These are phyloP conservation scores for Penicillium antarcticum DNA, from an alignment of 495 filamentous ascomycete species.

Conservation along the genomic window DNA sequence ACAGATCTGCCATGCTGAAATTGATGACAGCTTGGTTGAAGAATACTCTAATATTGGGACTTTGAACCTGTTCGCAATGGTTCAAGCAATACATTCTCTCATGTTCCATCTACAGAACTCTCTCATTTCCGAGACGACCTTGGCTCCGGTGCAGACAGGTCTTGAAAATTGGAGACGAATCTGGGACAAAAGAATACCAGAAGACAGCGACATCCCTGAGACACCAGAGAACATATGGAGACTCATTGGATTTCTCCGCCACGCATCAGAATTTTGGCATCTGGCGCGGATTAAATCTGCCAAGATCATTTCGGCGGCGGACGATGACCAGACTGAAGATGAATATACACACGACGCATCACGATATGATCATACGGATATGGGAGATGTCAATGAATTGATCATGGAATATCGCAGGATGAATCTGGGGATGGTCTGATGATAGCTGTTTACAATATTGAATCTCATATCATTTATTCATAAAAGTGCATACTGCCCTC, in stretches of 20 bases:
- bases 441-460: not conserved
- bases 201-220: constrained; percentile 19
- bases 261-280: constrained; percentile 30
- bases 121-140: constrained; percentile 25
- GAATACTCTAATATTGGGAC: constrained; percentile 21
- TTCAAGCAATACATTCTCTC: constrained; percentile 28
- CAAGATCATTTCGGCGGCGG: constrained; percentile 10
- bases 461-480: not conserved
- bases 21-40: constrained; percentile 10
- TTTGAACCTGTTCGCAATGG: constrained; percentile 23
- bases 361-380: constrained; percentile 28
- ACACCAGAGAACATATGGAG: constrained; percentile 23
- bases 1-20: constrained; percentile 16
- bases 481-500: not conserved
- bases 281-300: constrained; percentile 21
- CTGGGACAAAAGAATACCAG: constrained; percentile 20
- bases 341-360: not conserved
- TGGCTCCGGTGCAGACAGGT: constrained; percentile 23
- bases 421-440: constrained; percentile 16
- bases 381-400: constrained; percentile 28
- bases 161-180: constrained; percentile 27
- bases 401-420: constrained; percentile 29
- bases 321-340: constrained; percentile 1
- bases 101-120: constrained; percentile 30
- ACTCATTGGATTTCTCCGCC: constrained; percentile 23